phyloP scores from a whole-genome alignment of 176 grass and related monocot genomes.

The Musa schizocarpa region DNA sequence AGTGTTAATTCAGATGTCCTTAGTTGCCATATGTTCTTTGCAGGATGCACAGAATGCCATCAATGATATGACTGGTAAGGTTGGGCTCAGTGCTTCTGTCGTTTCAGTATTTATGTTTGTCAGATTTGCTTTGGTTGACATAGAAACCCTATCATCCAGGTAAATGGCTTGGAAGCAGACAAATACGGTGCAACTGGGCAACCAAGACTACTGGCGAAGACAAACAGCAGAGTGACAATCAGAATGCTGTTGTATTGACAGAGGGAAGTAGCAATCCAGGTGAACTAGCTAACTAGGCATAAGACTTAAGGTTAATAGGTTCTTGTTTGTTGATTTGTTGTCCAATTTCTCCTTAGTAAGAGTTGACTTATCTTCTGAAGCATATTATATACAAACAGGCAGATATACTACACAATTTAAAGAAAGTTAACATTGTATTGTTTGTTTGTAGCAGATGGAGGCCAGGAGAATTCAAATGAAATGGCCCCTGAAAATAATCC shows the following conservation, averaged over 20 bases:
- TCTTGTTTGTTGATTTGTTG: background rate
- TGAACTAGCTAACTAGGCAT: conserved; percentile 18
- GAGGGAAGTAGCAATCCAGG: conserved; percentile 57
- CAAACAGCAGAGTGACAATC: conserved; percentile 62
- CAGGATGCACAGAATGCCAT: conserved; percentile 85
- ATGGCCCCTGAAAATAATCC: conserved; percentile 69
- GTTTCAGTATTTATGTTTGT: background rate
- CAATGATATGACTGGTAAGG: conserved; percentile 69
- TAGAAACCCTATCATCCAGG: conserved; percentile 26
- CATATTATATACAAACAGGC: background rate
- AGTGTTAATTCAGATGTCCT: background rate
- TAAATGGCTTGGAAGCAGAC: conserved; percentile 83
- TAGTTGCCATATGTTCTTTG: conserved; percentile 19
- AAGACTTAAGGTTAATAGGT: background rate
- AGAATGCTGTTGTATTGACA: conserved; percentile 63
- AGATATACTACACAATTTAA: background rate
- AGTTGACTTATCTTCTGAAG: background rate
- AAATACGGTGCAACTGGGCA: conserved; percentile 83
- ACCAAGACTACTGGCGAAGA: conserved; percentile 63
- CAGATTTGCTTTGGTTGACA: background rate
- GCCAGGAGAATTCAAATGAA: conserved; percentile 45
- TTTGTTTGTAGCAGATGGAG: conserved; percentile 36
- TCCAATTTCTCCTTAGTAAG: background rate
- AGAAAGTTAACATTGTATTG: background rate
- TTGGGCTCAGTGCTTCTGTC: conserved; percentile 2